Conservation (phyloP, 257 asterid genomes). For the Plantago ovata region DNA sequence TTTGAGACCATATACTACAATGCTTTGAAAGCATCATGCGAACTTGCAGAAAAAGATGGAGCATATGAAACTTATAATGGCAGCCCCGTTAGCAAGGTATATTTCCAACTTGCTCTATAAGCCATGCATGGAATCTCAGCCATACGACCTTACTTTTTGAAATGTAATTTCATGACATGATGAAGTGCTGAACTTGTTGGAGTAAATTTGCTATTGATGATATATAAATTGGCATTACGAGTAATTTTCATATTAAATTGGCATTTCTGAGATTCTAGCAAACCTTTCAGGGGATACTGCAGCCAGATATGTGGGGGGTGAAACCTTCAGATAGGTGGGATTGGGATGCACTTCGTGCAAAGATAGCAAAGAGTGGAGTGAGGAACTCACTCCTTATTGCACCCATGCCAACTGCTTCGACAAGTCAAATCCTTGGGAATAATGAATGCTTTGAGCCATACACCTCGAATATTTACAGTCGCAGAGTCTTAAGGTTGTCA, state of each 20-base stretch:
- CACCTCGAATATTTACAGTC: conserved; percentile 89
- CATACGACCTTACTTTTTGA: background rate
- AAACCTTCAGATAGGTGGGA: conserved; percentile 86
- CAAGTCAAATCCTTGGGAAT: conserved; percentile 98
- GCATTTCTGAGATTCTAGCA: background rate
- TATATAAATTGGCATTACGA: no score
- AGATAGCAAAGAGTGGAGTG: conserved; percentile 60
- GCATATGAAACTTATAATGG: conserved; percentile 82
- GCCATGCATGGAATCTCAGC: background rate
- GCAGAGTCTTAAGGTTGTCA: conserved; percentile 80
- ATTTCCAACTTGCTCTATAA: conserved; percentile 1
- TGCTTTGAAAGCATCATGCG: conserved; percentile 86
- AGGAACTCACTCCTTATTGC: conserved; percentile 93
- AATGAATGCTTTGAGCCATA: conserved; percentile 98
- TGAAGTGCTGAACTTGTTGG: background rate
- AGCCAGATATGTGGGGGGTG: conserved; percentile 97
- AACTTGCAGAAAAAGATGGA: conserved; percentile 71
- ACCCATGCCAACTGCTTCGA: conserved; percentile 99
- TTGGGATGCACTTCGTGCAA: conserved; percentile 70
- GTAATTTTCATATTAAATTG: no score
- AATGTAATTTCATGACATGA: background rate
- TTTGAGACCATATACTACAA: conserved; percentile 95
- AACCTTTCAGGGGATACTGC: conserved; percentile 69
- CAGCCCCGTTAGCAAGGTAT: conserved; percentile 93
- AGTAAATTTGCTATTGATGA: no score